phyloP scores from a whole-genome alignment of 352 stramenopile species.

The Phytophthora niederhauseri region DNA sequence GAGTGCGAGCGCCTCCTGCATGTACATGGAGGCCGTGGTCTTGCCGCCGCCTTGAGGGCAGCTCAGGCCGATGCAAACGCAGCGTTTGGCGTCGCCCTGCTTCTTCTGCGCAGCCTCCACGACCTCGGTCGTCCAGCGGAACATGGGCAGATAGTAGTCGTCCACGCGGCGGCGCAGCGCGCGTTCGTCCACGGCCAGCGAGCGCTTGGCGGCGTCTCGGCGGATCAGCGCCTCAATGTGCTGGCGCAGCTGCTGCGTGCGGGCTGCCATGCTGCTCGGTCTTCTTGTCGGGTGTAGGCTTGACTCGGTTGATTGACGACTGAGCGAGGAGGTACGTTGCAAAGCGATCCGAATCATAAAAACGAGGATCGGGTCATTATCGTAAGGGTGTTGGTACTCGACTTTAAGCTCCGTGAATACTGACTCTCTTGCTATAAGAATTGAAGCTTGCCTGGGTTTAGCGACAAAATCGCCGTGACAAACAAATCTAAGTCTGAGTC shows the following conservation, averaged over 20 bases:
- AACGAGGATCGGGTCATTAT: not conserved
- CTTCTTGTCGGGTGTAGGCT: not conserved
- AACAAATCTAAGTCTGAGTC: not conserved
- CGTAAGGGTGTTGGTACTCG: not conserved
- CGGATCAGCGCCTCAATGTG: slow-evolving; percentile 67
- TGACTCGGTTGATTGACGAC: slow-evolving; percentile 13
- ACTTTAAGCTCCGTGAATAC: not conserved
- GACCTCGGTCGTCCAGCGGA: slow-evolving; percentile 69
- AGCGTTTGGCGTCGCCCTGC: slow-evolving; percentile 31
- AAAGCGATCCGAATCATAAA: slow-evolving; percentile 3
- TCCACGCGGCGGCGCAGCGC: slow-evolving; percentile 61
- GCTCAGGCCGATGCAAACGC: slow-evolving; percentile 79
- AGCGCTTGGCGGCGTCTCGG: slow-evolving; percentile 37
- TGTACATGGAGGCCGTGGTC: slow-evolving; percentile 76
- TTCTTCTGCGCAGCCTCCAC: slow-evolving; percentile 43
- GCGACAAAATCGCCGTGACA: not conserved
- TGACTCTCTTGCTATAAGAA: not conserved
- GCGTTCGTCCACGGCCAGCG: slow-evolving; percentile 41
- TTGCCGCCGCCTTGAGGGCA: slow-evolving; percentile 88
- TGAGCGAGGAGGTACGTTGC: not conserved
- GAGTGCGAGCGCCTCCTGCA: slow-evolving; percentile 62
- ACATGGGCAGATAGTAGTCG: slow-evolving; percentile 81
- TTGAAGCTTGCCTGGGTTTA: not conserved
- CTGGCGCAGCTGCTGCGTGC: slow-evolving; percentile 39
- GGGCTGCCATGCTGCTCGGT: slow-evolving; percentile 22